Base-by-base conservation (phyloP, 2,329 filamentous ascomycete genomes). In the Shiraia bambusicola region DNA sequence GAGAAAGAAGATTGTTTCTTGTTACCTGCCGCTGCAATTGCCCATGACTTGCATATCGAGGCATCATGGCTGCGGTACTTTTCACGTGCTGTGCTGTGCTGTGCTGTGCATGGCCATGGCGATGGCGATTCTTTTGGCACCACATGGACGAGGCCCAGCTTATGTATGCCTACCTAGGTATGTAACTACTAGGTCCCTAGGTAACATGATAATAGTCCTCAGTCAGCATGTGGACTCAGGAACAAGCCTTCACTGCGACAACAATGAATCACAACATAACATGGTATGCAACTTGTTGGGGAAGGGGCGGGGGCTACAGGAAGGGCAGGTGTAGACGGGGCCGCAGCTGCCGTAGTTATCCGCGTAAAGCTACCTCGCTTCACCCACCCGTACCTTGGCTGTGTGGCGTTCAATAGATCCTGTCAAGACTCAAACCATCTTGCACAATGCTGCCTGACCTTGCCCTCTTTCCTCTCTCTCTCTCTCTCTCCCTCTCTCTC, bases 371-470 rank as follows among this genome's bases (percentile, higher is more conserved):
- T 40, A 16, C 37, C 37, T 15, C 16, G 10, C 31, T 24, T 16
- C 31, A 34, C 15, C n/a, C 31, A 34, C 15, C 13, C 11, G 14
- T 10, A 29, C 29, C 7, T 29, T 32, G 30, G 37, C 24, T 34
- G 11, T 19, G 37, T 40, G 37, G 37, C 37, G 37, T 31, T 32
- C 24, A 22, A 19, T 25, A 40, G 34, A 16, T 28, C 37, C 24
- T 34, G 24, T 29, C 34, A 19, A n/a, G n/a, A n/a, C n/a, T n/a
- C n/a, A n/a, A n/a, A 25, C 28, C 16, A 33, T 34, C 45, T 22
- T 30, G 28, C 28, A 44, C 46, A 28, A 41, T 40, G 43, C 36
- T 28, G 37, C 38, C 45, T 47, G 50, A 47, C 45, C 39, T 35
- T 28, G n/a, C 6, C 9, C 40, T 40, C 26, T 25, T 25, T 37